Evolutionary conservation across 495 filamentous ascomycete species (phyloP).

Genomic region (Neurospora sp.): DNA sequence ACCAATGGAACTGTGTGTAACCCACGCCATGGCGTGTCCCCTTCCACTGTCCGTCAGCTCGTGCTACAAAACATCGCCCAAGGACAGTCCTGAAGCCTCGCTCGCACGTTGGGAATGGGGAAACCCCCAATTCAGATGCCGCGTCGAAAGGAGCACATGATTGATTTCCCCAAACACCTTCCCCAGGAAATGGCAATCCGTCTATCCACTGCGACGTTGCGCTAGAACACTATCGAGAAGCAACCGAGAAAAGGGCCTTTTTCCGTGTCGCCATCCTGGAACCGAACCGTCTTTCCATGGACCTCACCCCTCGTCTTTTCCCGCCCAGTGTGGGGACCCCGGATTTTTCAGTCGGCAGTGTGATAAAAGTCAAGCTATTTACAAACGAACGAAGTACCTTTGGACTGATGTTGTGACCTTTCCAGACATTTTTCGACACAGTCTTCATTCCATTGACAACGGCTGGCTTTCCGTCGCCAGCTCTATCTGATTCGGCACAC

Average conservation of each 20-base stretch:
- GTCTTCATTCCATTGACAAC: background rate
- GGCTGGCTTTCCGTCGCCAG: background rate
- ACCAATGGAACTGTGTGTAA: background rate
- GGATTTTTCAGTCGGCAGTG: background rate
- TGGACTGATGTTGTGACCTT: background rate
- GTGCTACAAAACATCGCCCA: background rate
- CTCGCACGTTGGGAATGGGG: background rate
- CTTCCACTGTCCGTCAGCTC: background rate
- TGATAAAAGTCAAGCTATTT: background rate
- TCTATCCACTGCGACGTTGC: background rate
- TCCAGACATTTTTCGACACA: background rate
- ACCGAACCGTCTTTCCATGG: background rate
- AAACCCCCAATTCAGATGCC: background rate
- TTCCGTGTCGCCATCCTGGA: background rate
- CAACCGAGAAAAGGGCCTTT: background rate
- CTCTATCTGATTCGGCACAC: background rate
- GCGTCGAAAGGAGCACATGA: background rate
- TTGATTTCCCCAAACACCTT: background rate
- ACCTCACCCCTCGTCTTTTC: background rate
- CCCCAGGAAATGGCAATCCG: background rate
- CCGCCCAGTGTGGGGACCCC: background rate
- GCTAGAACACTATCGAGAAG: background rate
- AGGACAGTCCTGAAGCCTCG: background rate
- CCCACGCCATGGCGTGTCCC: background rate
- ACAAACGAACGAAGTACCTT: background rate